Evolutionary conservation across 2,329 filamentous ascomycete species (phyloP), one percentile per base, ranked within the genome.

Genomic region (Hypoxylon sp.): DNA sequence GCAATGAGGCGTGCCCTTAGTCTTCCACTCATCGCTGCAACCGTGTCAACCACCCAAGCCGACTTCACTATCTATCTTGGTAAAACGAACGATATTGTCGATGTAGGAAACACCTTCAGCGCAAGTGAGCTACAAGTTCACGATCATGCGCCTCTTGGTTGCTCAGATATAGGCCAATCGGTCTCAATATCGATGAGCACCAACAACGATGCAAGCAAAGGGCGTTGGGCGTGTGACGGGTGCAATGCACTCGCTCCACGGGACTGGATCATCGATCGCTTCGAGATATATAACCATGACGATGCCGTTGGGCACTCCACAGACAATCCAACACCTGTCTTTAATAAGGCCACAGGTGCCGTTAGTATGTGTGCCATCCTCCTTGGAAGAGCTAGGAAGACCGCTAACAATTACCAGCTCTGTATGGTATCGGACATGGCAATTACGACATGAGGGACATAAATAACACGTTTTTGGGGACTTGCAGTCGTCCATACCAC

Each of bases 271-370:
- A 49, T 60, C 41, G 15, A 30, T 2, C 57, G 55, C 20, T 52
- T 55, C 32, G 57, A 60, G 32, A 60, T 58, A 51, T 58, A 60
- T n/a, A 60, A 58, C 31, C 26, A 36, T 12, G 21, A 49, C 3
- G 37, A 55, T 16, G 51, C 57, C 9, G 41, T 60, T 3, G 57
- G 44, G 0, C 46, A 42, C 11, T 40, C 37, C n/a, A 55, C 50
- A 3, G 45, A 50, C 4, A 29, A 58, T 26, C 54, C 57, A 2
- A 16, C 45, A 13, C 57, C 57, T 3, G 8, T 60, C 15, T 60
- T 60, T 17, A 27, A 53, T 16, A 37, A n/a, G 35, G 55, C 54
- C 3, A 60, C 54, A 1, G 57, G 57, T 4, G 54, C 57, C 19
- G 57, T 60, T 15, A 58, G 55, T 58, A 58, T 6, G 57, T 58